Conservation (phyloP, 305 asterid species). For the Euphrasia arctica region DNA sequence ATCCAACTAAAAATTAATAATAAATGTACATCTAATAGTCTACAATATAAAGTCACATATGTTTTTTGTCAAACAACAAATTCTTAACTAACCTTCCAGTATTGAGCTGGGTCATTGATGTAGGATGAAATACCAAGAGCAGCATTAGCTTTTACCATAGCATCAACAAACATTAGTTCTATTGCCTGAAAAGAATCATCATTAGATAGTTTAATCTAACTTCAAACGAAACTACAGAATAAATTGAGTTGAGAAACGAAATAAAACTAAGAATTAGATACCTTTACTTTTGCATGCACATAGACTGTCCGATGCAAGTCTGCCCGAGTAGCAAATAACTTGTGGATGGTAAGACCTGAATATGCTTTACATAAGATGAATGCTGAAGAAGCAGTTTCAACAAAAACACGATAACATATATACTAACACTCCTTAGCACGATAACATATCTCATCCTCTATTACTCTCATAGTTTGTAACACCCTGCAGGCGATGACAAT, state of each 20-base stretch:
- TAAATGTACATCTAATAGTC: conserved; percentile 11
- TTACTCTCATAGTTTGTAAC: conserved; percentile 79
- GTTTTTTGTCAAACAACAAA: conserved; percentile 13
- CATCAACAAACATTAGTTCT: conserved; percentile 85
- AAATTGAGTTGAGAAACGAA: conserved; percentile 20
- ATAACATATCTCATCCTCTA: conserved; percentile 83
- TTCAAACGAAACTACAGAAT: conserved; percentile 16
- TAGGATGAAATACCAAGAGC: conserved; percentile 56
- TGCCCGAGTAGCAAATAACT: conserved; percentile 87
- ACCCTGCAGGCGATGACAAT: conserved; percentile 53
- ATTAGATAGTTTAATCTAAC: conserved; percentile 20
- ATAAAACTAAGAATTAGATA: conserved; percentile 22
- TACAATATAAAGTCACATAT: conserved; percentile 15
- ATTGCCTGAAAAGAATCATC: conserved; percentile 52
- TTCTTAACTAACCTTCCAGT: conserved; percentile 67
- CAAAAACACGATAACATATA: conserved; percentile 17
- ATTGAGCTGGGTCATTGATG: conserved; percentile 67
- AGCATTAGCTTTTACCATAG: conserved; percentile 69
- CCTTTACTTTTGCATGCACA: conserved; percentile 94
- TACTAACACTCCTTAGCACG: conserved; percentile 91
- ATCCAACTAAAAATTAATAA: conserved; percentile 56
- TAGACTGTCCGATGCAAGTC: conserved; percentile 90
- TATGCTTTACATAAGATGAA: conserved; percentile 24
- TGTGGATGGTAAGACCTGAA: conserved; percentile 88
- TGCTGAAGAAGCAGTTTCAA: conserved; percentile 11